Percentiles rank a stretch among this genome's conserved stretches.
These are phyloP conservation scores for Ochromonas danica DNA, from an alignment of 108 stramenopile species.

Conservation along the genomic window DNA sequence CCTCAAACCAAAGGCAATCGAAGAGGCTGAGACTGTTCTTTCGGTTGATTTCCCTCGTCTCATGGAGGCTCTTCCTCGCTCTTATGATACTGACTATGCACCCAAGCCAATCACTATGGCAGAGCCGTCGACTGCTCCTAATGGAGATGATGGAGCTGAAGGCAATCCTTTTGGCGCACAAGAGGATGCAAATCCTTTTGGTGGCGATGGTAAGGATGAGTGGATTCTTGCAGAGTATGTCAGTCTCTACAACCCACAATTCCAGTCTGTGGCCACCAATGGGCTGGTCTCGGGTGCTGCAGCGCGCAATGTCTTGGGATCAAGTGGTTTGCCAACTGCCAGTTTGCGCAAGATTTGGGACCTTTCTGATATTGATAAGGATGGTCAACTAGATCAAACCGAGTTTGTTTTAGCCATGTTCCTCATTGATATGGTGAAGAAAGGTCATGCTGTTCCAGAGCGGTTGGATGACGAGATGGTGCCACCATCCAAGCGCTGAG, in stretches of 20 bases:
- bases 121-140: neutral
- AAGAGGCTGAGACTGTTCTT: conserved; percentile 37
- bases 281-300: conserved; percentile 72
- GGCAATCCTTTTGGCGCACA: conserved; percentile 1
- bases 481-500: neutral
- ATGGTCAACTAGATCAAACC: conserved; percentile 79
- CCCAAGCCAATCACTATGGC: neutral
- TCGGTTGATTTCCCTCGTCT: conserved; percentile 35
- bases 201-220: neutral
- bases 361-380: conserved; percentile 80
- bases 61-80: conserved; percentile 24
- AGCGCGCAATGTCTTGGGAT: conserved; percentile 74
- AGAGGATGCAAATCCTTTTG: conserved; percentile 28
- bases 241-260: neutral
- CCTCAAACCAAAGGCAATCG: conserved; percentile 40
- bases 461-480: neutral
- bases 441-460: neutral
- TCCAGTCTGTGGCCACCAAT: conserved; percentile 39
- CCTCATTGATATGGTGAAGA: conserved; percentile 43
- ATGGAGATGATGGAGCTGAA: neutral
- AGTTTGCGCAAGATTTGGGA: conserved; percentile 89
- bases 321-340: conserved; percentile 74
- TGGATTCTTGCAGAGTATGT: neutral
- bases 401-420: conserved; percentile 91
- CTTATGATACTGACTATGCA: neutral